phyloP scores from a whole-genome alignment of 495 filamentous ascomycete species.

The Trichocladium antarcticum region DNA sequence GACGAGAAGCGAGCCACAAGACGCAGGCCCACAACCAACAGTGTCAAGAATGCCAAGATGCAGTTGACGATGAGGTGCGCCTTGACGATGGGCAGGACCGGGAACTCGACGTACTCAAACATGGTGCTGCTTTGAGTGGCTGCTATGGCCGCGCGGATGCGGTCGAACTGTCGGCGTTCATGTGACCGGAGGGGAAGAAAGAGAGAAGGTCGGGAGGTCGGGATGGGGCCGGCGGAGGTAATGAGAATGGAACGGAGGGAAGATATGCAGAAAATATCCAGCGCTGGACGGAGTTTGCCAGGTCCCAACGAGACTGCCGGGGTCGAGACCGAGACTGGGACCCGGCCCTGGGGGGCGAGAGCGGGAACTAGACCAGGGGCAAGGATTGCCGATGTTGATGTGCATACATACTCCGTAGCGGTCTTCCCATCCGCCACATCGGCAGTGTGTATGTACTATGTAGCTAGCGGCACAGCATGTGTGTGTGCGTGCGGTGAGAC shows the following conservation, averaged over 20 bases:
- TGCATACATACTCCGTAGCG: too few species aligned
- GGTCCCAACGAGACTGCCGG: too few species aligned
- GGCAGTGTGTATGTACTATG: too few species aligned
- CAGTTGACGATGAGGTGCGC: slow-evolving; percentile 18
- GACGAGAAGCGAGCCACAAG: slow-evolving; percentile 11
- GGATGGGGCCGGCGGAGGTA: neutral
- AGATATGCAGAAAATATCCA: too few species aligned
- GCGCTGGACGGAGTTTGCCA: too few species aligned
- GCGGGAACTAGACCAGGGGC: too few species aligned
- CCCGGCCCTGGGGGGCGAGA: too few species aligned
- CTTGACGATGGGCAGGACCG: slow-evolving; percentile 8
- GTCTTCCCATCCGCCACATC: too few species aligned
- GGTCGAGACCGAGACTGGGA: too few species aligned
- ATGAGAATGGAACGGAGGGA: neutral
- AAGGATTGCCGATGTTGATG: too few species aligned
- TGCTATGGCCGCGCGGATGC: neutral
- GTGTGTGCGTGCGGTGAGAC: too few species aligned
- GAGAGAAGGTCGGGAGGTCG: neutral
- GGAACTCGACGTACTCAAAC: slow-evolving; percentile 10
- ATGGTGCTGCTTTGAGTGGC: neutral
- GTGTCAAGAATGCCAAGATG: slow-evolving; percentile 7
- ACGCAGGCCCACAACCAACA: slow-evolving; percentile 12
- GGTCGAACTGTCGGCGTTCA: neutral
- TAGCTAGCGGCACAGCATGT: too few species aligned
- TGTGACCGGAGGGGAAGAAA: neutral